These are phyloP conservation scores for Cyberlindnera euphorbiae DNA, from an alignment of 805 yeast species.

Conservation along the genomic window DNA sequence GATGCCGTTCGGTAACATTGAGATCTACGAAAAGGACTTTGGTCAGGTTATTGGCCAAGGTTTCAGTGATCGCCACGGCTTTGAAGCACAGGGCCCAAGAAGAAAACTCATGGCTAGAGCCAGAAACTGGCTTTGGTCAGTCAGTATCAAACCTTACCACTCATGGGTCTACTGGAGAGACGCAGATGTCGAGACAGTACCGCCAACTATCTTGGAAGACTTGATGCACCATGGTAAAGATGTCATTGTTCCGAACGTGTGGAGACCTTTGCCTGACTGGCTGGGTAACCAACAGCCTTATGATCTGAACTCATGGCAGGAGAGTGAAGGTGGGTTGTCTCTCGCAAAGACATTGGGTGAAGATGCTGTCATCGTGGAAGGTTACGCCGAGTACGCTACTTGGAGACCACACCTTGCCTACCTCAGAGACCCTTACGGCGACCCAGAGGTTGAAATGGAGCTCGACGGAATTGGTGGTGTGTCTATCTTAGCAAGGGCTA, in stretches of 20 bases:
- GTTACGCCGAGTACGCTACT: constrained; percentile 94
- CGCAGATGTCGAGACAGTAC: constrained; percentile 90
- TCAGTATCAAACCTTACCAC: constrained; percentile 86
- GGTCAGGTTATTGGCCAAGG: constrained; percentile 94
- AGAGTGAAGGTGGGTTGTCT: constrained; percentile 74
- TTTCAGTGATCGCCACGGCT: constrained; percentile 90
- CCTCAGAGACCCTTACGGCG: constrained; percentile 90
- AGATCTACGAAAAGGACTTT: constrained; percentile 86
- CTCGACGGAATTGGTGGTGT: constrained; percentile 98
- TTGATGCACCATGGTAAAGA: constrained; percentile 89
- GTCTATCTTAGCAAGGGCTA: constrained; percentile 83
- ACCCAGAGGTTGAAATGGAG: constrained; percentile 88
- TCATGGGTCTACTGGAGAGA: constrained; percentile 98
- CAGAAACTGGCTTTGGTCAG: constrained; percentile 88
- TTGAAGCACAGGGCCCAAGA: constrained; percentile 94
- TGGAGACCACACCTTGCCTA: constrained; percentile 98
- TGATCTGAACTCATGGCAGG: constrained; percentile 83
- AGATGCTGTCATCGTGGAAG: constrained; percentile 96
- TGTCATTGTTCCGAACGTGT: constrained; percentile 91
- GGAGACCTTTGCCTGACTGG: constrained; percentile 90
- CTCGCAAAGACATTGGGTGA: constrained; percentile 76
- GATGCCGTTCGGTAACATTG: constrained; percentile 75
- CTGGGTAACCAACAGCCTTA: constrained; percentile 81
- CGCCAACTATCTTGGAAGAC: constrained; percentile 83
- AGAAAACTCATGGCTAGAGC: constrained; percentile 95